These are phyloP conservation scores for Botryotinia narcissicola DNA, from an alignment of 2,329 filamentous ascomycete species.

Conservation along the genomic window DNA sequence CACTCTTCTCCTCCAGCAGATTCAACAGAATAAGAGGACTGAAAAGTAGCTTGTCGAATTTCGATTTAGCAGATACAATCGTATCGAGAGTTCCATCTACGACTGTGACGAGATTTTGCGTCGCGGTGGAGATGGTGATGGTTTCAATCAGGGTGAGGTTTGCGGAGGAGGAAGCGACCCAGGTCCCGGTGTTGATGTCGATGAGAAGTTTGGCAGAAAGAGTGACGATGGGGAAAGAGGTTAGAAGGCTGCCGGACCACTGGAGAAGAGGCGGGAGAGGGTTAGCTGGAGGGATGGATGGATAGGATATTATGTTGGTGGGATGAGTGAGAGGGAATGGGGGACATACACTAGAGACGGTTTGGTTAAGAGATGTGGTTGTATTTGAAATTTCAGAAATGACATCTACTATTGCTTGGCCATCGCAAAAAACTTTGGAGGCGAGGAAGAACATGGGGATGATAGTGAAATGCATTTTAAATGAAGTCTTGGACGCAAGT, in stretches of 20 bases:
- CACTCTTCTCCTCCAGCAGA: constrained; percentile 43
- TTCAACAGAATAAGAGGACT: constrained; percentile 45
- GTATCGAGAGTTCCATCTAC: constrained; percentile 47
- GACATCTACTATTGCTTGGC: constrained; percentile 29
- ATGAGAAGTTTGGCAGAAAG: constrained; percentile 42
- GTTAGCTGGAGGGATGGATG: background rate
- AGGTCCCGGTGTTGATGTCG: constrained; percentile 43
- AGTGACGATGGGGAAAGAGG: constrained; percentile 11
- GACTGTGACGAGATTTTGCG: constrained; percentile 47
- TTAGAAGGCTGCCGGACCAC: constrained; percentile 4
- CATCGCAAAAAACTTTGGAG: constrained; percentile 30
- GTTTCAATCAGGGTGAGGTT: constrained; percentile 42
- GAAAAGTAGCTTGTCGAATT: constrained; percentile 45
- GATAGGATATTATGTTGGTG: background rate
- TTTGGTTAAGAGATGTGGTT: constrained; percentile 28
- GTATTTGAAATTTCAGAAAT: constrained; percentile 28
- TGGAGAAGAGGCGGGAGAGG: constrained; percentile 5
- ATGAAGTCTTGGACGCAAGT: accelerated
- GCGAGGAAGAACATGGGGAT: constrained; percentile 24
- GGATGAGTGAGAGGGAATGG: background rate
- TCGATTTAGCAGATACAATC: constrained; percentile 39
- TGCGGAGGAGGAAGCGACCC: constrained; percentile 41
- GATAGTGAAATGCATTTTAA: constrained; percentile 27
- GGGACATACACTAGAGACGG: constrained; percentile 17
- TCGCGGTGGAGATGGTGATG: constrained; percentile 42